Evolutionary conservation across 495 filamentous ascomycete species (phyloP).

Genomic region (Aspergillus carlsbadensis): DNA sequence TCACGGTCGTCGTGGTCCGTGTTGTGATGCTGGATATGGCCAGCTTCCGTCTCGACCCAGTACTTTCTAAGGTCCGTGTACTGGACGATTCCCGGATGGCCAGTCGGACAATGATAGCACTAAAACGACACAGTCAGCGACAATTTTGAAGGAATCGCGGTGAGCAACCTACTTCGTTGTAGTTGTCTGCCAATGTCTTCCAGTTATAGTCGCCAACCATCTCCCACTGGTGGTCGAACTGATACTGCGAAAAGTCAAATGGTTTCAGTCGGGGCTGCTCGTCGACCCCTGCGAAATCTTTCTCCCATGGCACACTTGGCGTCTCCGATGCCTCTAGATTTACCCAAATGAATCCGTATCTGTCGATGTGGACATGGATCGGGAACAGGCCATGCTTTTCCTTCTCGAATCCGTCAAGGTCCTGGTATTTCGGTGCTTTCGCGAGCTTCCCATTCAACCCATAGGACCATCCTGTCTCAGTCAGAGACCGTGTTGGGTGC

Average conservation of each 20-base stretch:
- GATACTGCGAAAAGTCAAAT: conserved; percentile 43
- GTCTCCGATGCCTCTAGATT: conserved; percentile 42
- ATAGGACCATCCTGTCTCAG: conserved; percentile 51
- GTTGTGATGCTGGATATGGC: conserved; percentile 42
- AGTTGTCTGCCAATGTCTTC: conserved; percentile 50
- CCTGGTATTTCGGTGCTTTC: conserved; percentile 56
- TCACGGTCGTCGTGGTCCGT: conserved; percentile 33
- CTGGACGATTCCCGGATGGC: conserved; percentile 44
- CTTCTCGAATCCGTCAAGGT: conserved; percentile 55
- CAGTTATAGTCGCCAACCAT: conserved; percentile 48
- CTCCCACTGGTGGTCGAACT: conserved; percentile 46
- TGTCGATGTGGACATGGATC: conserved; percentile 47
- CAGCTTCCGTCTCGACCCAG: conserved; percentile 36
- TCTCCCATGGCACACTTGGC: conserved; percentile 42
- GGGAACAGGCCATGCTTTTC: conserved; percentile 44
- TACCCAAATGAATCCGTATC: conserved; percentile 49
- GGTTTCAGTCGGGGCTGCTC: conserved; percentile 31
- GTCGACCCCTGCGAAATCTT: conserved; percentile 40
- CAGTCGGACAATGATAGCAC: conserved; percentile 51
- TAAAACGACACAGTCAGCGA: conserved; percentile 15
- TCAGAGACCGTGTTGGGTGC: no score
- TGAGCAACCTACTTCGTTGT: conserved; percentile 27
- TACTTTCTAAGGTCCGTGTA: conserved; percentile 44
- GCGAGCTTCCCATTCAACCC: conserved; percentile 54
- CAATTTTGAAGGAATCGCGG: background rate